Evolutionary conservation across 176 grass and related monocot genomes (phyloP), one percentile per base, ranked within the genome.

Genomic region (Puccinellia tenuiflora): DNA sequence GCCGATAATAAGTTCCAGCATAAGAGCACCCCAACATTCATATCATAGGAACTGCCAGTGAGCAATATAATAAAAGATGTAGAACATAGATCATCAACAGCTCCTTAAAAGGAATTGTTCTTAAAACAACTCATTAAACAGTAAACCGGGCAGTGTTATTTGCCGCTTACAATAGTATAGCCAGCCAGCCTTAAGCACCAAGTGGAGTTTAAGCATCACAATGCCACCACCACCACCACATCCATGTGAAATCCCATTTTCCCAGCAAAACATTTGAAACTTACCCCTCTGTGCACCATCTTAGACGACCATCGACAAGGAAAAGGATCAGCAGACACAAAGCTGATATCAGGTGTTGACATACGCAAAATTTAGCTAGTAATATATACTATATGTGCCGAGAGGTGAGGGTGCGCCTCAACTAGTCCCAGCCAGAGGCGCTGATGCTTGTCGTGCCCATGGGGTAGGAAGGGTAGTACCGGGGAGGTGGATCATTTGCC

Each of bases 371-470:
- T 30, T 30, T 72, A 42, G 61, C 20, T 42, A n/a, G 69, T 50
- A 29, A 76, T 85, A 46, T 85, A 85, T 81, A 81, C 25, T 24
- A 63, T 82, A 77, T 77, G 52, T 63, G 73, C 65, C 21, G 45
- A 73, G 64, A 72, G 40, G 60, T 4, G 42, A 13, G 68, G 39
- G 10, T 5, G 37, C 3, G 24, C 2, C 12, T 15, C 3, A 7
- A 18, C 78, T 94, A 94, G 51, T 94, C 68, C 92, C 92, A 94
- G 17, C 92, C 92, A 68, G 81, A 89, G 60, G 87, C 87, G n/a
- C 35, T 89, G 65, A 94, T 70, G 62, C 65, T 63, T 4, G 83
- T 5, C 4, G 86, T 83, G 34, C 87, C 92, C 90, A 92, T 90
- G 39, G 68, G 42, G 39, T 85, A 85, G 0, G 83, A 52, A 30